These are phyloP conservation scores for Endocladia muricata DNA, from an alignment of 31 red algal species.

Conservation along the genomic window DNA sequence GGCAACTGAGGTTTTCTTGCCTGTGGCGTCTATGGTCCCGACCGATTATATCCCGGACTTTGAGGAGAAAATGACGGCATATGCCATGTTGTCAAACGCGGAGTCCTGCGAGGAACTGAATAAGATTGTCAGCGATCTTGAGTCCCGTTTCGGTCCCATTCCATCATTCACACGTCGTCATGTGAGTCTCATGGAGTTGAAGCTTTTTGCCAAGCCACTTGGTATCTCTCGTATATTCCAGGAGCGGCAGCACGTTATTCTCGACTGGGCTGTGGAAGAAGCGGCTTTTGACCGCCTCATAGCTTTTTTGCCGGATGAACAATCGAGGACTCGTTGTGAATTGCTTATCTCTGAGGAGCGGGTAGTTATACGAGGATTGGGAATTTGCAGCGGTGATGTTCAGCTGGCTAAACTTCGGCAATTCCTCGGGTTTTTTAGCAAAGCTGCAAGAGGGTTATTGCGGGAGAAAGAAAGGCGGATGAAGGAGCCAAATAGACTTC, in stretches of 20 bases:
- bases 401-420: conserved; percentile 58
- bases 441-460: conserved; percentile 28
- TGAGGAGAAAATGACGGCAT: conserved; percentile 70
- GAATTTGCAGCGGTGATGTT: conserved; percentile 76
- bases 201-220: conserved; percentile 50
- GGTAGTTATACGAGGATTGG: conserved; percentile 62
- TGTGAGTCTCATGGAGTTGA: conserved; percentile 48
- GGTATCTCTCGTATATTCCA: conserved; percentile 54
- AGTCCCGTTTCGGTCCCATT: conserved; percentile 47
- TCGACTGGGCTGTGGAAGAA: conserved; percentile 75
- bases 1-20: conserved; percentile 51
- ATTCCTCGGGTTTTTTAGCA: conserved; percentile 24
- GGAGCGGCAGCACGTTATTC: conserved; percentile 78
- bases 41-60: conserved; percentile 69
- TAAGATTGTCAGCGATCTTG: conserved; percentile 15
- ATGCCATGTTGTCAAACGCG: conserved; percentile 30
- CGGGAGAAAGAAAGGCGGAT: neutral
- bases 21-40: conserved; percentile 70
- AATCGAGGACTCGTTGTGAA: conserved; percentile 33
- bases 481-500: neutral
- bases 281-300: conserved; percentile 36
- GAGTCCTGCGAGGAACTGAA: conserved; percentile 20
- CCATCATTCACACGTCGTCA: conserved; percentile 37
- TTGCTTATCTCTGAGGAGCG: conserved; percentile 47
- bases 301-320: conserved; percentile 50